Evolutionary conservation across 768 basidiomycete species (phyloP).

Genomic region (Tricholoma matsutake): DNA sequence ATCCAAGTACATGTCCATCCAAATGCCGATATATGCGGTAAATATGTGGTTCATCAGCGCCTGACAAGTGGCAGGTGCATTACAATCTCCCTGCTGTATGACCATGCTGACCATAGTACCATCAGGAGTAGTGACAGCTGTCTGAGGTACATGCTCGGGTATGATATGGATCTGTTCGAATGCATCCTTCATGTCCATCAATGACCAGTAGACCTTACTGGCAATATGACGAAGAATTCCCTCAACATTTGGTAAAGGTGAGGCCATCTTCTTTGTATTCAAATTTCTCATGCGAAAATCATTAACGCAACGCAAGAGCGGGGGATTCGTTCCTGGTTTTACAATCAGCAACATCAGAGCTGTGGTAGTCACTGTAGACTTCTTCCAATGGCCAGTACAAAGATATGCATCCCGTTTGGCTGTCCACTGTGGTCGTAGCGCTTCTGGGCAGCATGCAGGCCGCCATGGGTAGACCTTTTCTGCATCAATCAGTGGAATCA

Average conservation of each 20-base stretch:
- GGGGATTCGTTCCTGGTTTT: slow-evolving; percentile 12
- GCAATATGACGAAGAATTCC: slow-evolving; percentile 21
- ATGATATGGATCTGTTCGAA: slow-evolving; percentile 35
- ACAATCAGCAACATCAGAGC: slow-evolving; percentile 33
- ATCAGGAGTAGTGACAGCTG: slow-evolving; percentile 34
- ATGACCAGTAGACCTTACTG: slow-evolving; percentile 18
- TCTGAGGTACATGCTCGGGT: slow-evolving; percentile 24
- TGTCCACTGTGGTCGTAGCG: slow-evolving; percentile 25
- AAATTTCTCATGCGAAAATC: slow-evolving; percentile 21
- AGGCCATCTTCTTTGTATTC: slow-evolving; percentile 30
- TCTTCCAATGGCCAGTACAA: slow-evolving; percentile 26
- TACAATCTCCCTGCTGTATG: slow-evolving; percentile 29
- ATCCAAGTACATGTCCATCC: slow-evolving; percentile 28
- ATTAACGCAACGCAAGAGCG: slow-evolving; percentile 25
- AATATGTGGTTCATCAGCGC: slow-evolving; percentile 34
- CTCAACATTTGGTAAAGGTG: slow-evolving; percentile 26
- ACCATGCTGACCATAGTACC: slow-evolving; percentile 43
- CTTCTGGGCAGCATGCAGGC: slow-evolving; percentile 36
- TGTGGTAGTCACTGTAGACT: slow-evolving; percentile 28
- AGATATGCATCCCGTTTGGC: slow-evolving; percentile 29
- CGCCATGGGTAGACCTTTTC: slow-evolving; percentile 28
- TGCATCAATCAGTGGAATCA: slow-evolving; percentile 33
- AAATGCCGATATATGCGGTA: slow-evolving; percentile 28
- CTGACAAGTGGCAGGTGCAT: slow-evolving; percentile 40
- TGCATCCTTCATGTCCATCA: slow-evolving; percentile 33